phyloP scores from a whole-genome alignment of 805 yeast genomes.

The Candida loeiensis region DNA sequence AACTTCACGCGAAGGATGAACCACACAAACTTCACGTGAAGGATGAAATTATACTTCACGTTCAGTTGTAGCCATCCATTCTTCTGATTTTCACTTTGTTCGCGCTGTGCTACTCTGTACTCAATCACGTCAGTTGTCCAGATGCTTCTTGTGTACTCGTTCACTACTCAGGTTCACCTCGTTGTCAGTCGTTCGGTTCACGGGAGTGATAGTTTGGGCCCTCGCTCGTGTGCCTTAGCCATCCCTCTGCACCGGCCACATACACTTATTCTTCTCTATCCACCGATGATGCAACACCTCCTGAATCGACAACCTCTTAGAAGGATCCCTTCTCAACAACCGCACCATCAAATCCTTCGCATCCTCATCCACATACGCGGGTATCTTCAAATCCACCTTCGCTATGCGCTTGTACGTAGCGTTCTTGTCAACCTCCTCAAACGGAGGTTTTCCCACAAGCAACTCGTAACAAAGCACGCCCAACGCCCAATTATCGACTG shows the following conservation, averaged over 20 bases:
- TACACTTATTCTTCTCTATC: constrained; percentile 62
- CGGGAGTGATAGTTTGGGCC: too few species aligned
- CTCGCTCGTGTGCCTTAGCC: not conserved
- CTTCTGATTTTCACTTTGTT: too few species aligned
- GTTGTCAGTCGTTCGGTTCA: too few species aligned
- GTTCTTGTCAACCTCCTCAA: constrained; percentile 75
- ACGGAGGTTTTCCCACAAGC: constrained; percentile 86
- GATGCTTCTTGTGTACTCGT: too few species aligned
- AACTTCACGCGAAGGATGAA: too few species aligned
- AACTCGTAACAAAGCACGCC: constrained; percentile 86
- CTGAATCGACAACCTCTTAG: constrained; percentile 54
- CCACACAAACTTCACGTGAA: too few species aligned
- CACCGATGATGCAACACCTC: constrained; percentile 79
- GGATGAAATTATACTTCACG: too few species aligned
- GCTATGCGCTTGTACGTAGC: constrained; percentile 79
- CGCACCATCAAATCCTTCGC: constrained; percentile 71
- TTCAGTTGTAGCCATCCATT: too few species aligned
- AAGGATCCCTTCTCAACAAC: constrained; percentile 67
- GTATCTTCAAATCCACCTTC: constrained; percentile 71
- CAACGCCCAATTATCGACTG: constrained; percentile 89
- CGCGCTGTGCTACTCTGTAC: too few species aligned
- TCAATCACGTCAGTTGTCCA: too few species aligned
- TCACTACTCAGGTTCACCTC: too few species aligned
- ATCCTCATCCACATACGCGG: constrained; percentile 62
- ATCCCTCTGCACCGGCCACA: constrained; percentile 46